Base-by-base conservation (phyloP, 148 eudicot genomes). In the Heliosperma pusillum region DNA sequence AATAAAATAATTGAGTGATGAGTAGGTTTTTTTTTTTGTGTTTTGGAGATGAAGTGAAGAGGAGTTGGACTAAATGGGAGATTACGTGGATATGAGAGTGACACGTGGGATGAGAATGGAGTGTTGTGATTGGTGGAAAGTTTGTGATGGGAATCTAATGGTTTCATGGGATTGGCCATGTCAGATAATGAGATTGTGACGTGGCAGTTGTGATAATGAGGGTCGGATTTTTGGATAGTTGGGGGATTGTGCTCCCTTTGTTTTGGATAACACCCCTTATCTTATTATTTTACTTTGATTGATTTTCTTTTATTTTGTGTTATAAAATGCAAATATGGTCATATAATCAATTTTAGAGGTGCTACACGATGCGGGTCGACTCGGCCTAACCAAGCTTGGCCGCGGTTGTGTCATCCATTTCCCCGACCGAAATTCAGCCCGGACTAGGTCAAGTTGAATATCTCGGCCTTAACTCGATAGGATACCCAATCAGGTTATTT, bases 11-110 rank as follows among this genome's bases (percentile, higher is more conserved):
- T 44, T 19, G 3, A 57, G 63, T 19, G 5, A 4, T 19, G 5
- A 4, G 40, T 67, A 8, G 12, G 21, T 20, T 67, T 40, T 5
- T 52, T 33, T 66, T 42, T 21, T 30, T 60, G 13, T 53, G 13
- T 53, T 17, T 3, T 52, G 19, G 63, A 44, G 70, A 33, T 17
- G 55, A 72, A 26, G 77, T 50, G 66, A 66, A 21, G 42, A 17
- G 42, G 57, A 62, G 71, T 66, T 73, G 56, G 71, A 61, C 89
- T 81, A 83, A 92, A 92, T 76, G 88, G 72, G 47, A 72, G 83
- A 68, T 75, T 81, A 79, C 82, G 97, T 90, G 97, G 96, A 75
- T 76, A 74, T 80, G 26, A 79, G 50, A 25, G 59, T 81, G 83
- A 62, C 83, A 81, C 74, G 33, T 81, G 16, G 74, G 80, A 81